A percentile compares a stretch with the other conserved stretches of the same genome.
Evolutionary conservation across 768 basidiomycete genomes (phyloP).

Genomic region (Boletus huronensis): DNA sequence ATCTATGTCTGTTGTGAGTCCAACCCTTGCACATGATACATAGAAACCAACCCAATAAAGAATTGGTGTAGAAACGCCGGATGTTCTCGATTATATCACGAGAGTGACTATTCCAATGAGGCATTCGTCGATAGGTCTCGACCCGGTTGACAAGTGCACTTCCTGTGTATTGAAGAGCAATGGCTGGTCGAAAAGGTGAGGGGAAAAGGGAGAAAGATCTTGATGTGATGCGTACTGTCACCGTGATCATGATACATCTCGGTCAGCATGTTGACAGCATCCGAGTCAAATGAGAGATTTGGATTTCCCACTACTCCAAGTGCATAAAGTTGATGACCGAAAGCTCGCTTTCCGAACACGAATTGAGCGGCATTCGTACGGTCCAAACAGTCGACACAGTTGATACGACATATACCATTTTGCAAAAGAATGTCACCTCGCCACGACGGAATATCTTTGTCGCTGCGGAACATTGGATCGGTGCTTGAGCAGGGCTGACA

Average conservation of each 20-base stretch:
- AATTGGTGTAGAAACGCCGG: conserved; percentile 92
- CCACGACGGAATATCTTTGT: conserved; percentile 39
- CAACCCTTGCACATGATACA: background rate
- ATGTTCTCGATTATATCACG: conserved; percentile 96
- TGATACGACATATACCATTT: conserved; percentile 88
- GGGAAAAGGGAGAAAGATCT: background rate
- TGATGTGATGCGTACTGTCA: conserved; percentile 60
- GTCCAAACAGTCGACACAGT: conserved; percentile 97
- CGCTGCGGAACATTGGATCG: conserved; percentile 18
- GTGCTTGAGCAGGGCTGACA: background rate
- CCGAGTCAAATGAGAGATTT: conserved; percentile 85
- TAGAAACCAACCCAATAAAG: conserved; percentile 62
- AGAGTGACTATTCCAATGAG: conserved; percentile 97
- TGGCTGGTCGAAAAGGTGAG: conserved; percentile 46
- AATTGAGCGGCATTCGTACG: conserved; percentile 97
- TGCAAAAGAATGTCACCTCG: conserved; percentile 75
- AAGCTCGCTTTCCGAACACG: conserved; percentile 90
- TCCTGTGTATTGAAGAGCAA: conserved; percentile 95
- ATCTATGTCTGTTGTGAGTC: conserved; percentile 45
- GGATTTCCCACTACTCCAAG: conserved; percentile 86
- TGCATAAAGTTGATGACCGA: conserved; percentile 94
- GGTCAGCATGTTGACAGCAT: conserved; percentile 93
- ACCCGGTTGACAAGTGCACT: conserved; percentile 94
- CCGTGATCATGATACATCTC: conserved; percentile 99
- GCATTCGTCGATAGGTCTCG: conserved; percentile 92